Evolutionary conservation across 352 stramenopile species (phyloP).

Genomic region (Aphanomyces cochlioides): DNA sequence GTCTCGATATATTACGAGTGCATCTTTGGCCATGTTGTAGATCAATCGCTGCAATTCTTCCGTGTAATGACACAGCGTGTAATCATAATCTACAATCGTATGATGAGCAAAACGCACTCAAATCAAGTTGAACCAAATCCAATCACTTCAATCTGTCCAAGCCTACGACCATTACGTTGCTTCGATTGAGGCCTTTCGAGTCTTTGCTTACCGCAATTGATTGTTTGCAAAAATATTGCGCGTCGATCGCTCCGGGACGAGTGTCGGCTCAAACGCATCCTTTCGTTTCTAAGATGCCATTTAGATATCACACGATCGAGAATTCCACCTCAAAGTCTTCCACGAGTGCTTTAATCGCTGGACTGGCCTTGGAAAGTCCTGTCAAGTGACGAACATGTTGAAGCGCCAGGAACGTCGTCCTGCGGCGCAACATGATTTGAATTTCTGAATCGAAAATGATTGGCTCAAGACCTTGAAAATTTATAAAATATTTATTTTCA

Average conservation of each 20-base stretch:
- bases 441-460: too few relatives aligned
- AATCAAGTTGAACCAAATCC: constrained; percentile 48
- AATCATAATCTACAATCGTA: constrained; percentile 86
- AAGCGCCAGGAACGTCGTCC: not conserved
- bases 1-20: constrained; percentile 20
- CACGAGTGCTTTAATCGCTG: not conserved
- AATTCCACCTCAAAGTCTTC: constrained; percentile 19
- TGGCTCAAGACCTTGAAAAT: too few relatives aligned
- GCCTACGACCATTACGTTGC: constrained; percentile 9
- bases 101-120: not conserved
- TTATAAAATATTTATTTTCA: too few relatives aligned
- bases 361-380: not conserved
- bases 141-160: constrained; percentile 55
- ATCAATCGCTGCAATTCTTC: constrained; percentile 90
- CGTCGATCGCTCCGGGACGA: not conserved
- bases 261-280: constrained; percentile 7
- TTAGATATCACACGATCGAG: not conserved
- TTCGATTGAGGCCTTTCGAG: not conserved
- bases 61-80: constrained; percentile 92
- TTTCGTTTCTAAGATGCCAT: constrained; percentile 1
- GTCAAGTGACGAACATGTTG: not conserved
- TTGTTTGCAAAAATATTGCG: constrained; percentile 62
- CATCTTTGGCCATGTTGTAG: constrained; percentile 87
- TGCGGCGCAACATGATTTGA: not conserved
- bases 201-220: constrained; percentile 39